Evolutionary conservation across 2,329 filamentous ascomycete genomes (phyloP).

Genomic region (Monilinia laxa): DNA sequence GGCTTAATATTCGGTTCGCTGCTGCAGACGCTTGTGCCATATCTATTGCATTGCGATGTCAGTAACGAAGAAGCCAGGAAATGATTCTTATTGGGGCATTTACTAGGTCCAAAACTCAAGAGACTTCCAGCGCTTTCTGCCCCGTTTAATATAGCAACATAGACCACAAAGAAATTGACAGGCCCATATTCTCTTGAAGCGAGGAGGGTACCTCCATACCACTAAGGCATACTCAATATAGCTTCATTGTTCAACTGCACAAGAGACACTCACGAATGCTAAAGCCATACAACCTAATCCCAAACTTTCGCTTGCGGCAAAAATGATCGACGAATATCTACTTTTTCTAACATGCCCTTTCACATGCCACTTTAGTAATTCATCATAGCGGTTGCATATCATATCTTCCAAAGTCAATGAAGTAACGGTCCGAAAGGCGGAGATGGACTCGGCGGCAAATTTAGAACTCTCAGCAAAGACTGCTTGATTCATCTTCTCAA

Average conservation of each 20-base stretch:
- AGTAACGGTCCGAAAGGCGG: conserved; percentile 61
- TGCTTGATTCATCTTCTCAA: conserved; percentile 56
- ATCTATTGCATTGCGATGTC: conserved; percentile 37
- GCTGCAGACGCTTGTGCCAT: conserved; percentile 59
- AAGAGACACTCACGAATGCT: conserved; percentile 51
- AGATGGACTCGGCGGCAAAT: conserved; percentile 62
- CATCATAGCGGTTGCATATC: conserved; percentile 52
- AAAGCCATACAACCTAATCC: conserved; percentile 58
- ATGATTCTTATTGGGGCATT: neutral
- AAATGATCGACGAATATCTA: conserved; percentile 50
- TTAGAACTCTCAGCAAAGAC: conserved; percentile 62
- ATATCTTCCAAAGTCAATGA: conserved; percentile 60
- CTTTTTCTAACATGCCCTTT: conserved; percentile 49
- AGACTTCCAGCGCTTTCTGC: conserved; percentile 54
- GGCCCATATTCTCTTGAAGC: conserved; percentile 43
- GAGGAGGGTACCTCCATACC: conserved; percentile 43
- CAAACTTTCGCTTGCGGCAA: conserved; percentile 55
- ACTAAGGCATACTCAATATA: conserved; percentile 43
- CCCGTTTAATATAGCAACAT: conserved; percentile 52
- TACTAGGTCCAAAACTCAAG: conserved; percentile 50
- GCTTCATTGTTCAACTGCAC: neutral
- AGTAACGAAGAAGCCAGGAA: neutral
- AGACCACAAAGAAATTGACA: conserved; percentile 54
- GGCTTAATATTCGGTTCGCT: conserved; percentile 57
- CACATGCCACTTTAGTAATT: conserved; percentile 50